These are phyloP conservation scores for Dittrichia graveolens DNA, from an alignment of 129 eudicot species.

Conservation along the genomic window DNA sequence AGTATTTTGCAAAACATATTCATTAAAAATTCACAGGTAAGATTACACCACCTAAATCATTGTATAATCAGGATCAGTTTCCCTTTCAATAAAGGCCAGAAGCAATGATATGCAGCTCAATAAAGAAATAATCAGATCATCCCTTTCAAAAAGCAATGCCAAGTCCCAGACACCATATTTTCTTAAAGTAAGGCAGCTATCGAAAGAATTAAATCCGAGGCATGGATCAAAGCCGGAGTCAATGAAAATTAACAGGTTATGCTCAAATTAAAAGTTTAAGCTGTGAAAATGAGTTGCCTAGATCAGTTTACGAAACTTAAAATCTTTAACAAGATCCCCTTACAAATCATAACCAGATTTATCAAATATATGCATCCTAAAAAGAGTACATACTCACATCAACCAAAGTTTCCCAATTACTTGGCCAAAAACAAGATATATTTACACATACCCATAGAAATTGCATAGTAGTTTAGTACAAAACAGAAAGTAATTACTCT, in stretches of 20 bases:
- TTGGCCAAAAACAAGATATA: neutral
- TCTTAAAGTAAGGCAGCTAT: too few species aligned
- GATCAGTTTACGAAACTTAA: neutral
- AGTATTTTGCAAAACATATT: neutral
- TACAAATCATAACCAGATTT: neutral
- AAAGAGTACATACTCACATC: neutral
- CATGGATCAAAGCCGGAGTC: too few species aligned
- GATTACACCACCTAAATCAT: neutral
- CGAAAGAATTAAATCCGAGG: too few species aligned
- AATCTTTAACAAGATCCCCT: slow-evolving; percentile 3
- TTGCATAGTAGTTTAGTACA: neutral
- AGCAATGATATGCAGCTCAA: too few species aligned
- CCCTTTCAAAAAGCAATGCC: too few species aligned
- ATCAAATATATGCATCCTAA: too few species aligned
- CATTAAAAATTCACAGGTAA: neutral
- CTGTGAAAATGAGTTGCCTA: neutral
- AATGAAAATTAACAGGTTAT: too few species aligned
- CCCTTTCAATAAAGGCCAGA: too few species aligned
- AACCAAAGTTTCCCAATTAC: neutral
- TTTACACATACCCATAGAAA: neutral
- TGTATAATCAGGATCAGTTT: neutral
- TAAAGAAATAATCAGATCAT: too few species aligned
- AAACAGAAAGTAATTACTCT: neutral
- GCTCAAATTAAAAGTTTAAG: too few species aligned
- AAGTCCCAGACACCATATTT: too few species aligned